phyloP scores from a whole-genome alignment of 495 filamentous ascomycete species.

The Xylaria curta region DNA sequence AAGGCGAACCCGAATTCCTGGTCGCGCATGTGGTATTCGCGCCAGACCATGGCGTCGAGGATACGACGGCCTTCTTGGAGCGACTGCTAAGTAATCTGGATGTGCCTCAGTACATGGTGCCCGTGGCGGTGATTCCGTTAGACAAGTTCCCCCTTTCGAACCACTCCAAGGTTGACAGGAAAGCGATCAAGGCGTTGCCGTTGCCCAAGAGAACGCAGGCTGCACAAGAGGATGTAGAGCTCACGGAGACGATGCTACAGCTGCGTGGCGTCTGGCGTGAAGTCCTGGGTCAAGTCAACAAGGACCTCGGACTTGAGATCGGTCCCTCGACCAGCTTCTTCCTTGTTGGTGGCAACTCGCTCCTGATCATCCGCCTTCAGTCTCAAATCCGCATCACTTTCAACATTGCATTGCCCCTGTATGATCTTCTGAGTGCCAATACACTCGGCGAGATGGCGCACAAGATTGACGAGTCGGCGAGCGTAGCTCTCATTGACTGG shows the following conservation, averaged over 20 bases:
- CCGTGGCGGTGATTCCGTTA: constrained; percentile 15
- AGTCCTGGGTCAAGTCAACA: constrained; percentile 13
- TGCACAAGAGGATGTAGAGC: background rate
- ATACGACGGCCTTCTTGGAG: constrained; percentile 19
- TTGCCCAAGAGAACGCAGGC: constrained; percentile 8
- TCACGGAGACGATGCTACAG: constrained; percentile 16
- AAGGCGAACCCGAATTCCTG: constrained; percentile 42
- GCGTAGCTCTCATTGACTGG: constrained; percentile 29
- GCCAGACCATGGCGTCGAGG: constrained; percentile 31
- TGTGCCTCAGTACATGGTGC: constrained; percentile 29
- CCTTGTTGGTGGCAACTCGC: constrained; percentile 45
- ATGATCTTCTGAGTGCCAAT: constrained; percentile 36
- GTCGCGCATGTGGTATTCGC: constrained; percentile 36
- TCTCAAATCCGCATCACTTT: constrained; percentile 27
- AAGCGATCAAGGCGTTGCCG: constrained; percentile 45
- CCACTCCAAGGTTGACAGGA: constrained; percentile 24
- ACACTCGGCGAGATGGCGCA: constrained; percentile 38
- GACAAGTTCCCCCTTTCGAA: constrained; percentile 14
- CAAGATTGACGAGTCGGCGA: constrained; percentile 21
- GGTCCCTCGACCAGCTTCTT: constrained; percentile 40
- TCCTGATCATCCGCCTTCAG: constrained; percentile 41
- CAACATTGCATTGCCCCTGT: constrained; percentile 23
- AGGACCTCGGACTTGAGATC: constrained; percentile 17
- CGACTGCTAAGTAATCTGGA: constrained; percentile 3
- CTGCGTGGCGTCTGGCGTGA: constrained; percentile 22